phyloP scores from a whole-genome alignment of 1,284 basidiomycete genomes.

The Schizophyllum commune region DNA sequence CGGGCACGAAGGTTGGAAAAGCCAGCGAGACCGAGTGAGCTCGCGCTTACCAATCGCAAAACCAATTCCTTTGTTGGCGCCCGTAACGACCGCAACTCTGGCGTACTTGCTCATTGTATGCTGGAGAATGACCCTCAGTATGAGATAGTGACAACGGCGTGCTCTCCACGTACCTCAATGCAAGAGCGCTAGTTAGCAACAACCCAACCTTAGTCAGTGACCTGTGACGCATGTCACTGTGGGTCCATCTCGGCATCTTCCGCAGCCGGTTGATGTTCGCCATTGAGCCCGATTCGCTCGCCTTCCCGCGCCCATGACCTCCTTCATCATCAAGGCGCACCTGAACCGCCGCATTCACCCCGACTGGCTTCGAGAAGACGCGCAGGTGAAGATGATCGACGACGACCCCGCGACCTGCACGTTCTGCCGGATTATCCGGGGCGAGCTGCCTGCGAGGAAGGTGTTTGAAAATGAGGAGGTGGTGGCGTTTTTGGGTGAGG shows the following conservation, averaged over 20 bases:
- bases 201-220: background rate
- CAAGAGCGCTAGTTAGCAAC: background rate
- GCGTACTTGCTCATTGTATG: background rate
- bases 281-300: no score
- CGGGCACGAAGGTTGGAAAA: background rate
- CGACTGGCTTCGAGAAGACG: constrained; percentile 27
- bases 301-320: constrained; percentile 42
- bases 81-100: background rate
- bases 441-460: constrained; percentile 37
- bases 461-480: constrained; percentile 60
- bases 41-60: background rate
- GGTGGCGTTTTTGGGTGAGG: constrained; percentile 60
- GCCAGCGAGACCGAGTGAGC: background rate
- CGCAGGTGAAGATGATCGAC: background rate
- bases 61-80: background rate
- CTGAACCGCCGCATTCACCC: constrained; percentile 33
- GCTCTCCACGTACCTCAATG: no score
- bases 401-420: constrained; percentile 37
- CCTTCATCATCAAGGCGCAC: constrained; percentile 64
- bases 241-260: background rate
- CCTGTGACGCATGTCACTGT: background rate
- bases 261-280: no score
- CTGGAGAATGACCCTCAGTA: background rate
- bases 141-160: no score
- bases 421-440: constrained; percentile 56